A percentile compares a stretch with the other conserved stretches of the same genome.
These are phyloP conservation scores for Ostreobium quekettii DNA, from an alignment of 139 green algal species.

Conservation along the genomic window DNA sequence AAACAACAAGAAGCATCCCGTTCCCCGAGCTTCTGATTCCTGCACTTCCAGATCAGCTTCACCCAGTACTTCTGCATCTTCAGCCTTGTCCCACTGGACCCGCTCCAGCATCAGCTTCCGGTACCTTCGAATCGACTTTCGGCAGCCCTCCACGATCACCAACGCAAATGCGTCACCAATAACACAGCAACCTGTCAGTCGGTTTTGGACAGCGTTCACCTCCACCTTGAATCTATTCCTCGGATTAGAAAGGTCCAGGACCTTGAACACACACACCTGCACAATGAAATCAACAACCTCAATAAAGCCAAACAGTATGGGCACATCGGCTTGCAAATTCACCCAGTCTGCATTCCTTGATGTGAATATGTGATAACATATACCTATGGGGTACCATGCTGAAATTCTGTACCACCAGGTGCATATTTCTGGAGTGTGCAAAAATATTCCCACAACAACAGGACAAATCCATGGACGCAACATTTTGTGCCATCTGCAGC, in stretches of 20 bases:
- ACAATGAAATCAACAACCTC: neutral
- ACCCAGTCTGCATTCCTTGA: neutral
- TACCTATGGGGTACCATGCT: constrained; percentile 6
- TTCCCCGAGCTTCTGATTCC: constrained; percentile 5
- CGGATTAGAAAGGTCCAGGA: constrained; percentile 39
- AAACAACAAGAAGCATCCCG: constrained; percentile 23
- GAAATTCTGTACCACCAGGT: neutral
- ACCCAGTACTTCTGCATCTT: constrained; percentile 9
- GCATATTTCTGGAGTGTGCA: no score
- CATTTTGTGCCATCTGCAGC: no score
- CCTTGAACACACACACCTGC: constrained; percentile 23
- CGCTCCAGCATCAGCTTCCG: constrained; percentile 88
- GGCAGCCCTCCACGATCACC: constrained; percentile 77
- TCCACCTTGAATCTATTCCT: constrained; percentile 84
- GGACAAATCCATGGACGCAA: no score
- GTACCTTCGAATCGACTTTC: constrained; percentile 63
- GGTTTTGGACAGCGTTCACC: constrained; percentile 88
- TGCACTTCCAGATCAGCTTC: neutral
- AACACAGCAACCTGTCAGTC: constrained; percentile 54
- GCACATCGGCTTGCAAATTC: constrained; percentile 28
- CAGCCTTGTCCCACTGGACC: constrained; percentile 74
- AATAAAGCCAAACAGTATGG: constrained; percentile 21
- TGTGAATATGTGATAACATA: constrained; percentile 16
- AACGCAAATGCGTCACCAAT: constrained; percentile 43
- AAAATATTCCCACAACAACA: no score